Base-by-base conservation (phyloP, 2,329 filamentous ascomycete species). In the Colletotrichum spinosum region DNA sequence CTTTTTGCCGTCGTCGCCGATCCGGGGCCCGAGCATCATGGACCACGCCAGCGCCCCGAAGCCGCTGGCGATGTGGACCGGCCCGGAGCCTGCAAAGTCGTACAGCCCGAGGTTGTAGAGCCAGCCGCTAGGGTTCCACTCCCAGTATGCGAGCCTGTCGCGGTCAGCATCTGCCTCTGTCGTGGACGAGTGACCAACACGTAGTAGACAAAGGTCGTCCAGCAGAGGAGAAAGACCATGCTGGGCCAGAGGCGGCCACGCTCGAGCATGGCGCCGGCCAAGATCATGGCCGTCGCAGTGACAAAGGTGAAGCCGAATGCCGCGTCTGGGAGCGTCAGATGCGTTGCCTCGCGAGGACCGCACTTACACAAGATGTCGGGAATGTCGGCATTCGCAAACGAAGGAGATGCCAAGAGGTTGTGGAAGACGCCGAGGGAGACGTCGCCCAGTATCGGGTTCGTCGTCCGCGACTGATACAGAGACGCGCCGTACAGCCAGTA, bases 51-150 rank as follows among this genome's bases (percentile, higher is more conserved):
- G 79, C 8, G 87, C 88, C n/a, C 83, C 79, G 78, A 86, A 90
- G 3, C 88, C 88, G 1, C 81, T 85, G 3, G 87, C 83, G 58
- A 90, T 88, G 70, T 90, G 88, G 2, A 90, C 88, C 3, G 88
- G 88, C 1, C 88, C 88, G 11, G 85, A 85, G 56, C 87, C 87
- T 12, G 86, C 87, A 59, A 87, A 89, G 71, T 90, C 87, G 66
- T 86, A 81, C 0, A 84, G 81, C 1, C 84, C 84, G 2, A 90
- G 81, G 25, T 88, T 85, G 74, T 80, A 89, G 0, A 90, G 77
- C 88, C 88, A 91, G 10, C 88, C 88, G 56, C 84, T 85, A n/a
- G 83, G 72, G 70, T 90, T 90, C 88, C 88, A 91, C 4, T 87
- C 88, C 87, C 88, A 90, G 76, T 84, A 88, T 0, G 88, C 88